A percentile compares a stretch with the other conserved stretches of the same genome.
Conservation (phyloP, 2,329 filamentous ascomycete genomes). For the Xylariales sp. region DNA sequence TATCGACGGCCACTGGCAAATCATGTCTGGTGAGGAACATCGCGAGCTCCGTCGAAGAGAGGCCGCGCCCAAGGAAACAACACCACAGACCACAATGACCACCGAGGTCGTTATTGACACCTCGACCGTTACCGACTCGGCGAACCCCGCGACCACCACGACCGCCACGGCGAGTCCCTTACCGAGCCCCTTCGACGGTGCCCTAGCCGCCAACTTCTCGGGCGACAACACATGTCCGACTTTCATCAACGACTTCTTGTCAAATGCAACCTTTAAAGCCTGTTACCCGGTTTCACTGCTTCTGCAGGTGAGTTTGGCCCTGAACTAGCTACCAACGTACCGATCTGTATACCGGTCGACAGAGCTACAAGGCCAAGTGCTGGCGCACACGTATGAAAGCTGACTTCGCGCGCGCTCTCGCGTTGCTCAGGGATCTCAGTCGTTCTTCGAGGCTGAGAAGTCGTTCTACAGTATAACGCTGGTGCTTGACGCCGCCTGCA, state of each 20-base stretch:
- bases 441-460: slow-evolving; percentile 83
- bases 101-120: slow-evolving; percentile 51
- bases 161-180: slow-evolving; percentile 56
- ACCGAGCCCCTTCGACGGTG: slow-evolving; percentile 75
- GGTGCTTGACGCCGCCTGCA: slow-evolving; percentile 83
- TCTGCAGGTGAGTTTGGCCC: slow-evolving; percentile 70
- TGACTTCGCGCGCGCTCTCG: slow-evolving; percentile 16
- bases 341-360: not conserved
- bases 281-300: slow-evolving; percentile 90
- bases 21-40: slow-evolving; percentile 52
- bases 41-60: slow-evolving; percentile 45
- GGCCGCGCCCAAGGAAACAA: slow-evolving; percentile 27
- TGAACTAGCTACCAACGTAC: not conserved
- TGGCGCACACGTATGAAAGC: slow-evolving; percentile 12
- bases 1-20: slow-evolving; percentile 52
- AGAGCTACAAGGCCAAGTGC: not conserved
- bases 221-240: slow-evolving; percentile 65
- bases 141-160: slow-evolving; percentile 45
- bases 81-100: slow-evolving; percentile 33
- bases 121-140: slow-evolving; percentile 45
- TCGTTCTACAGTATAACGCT: slow-evolving; percentile 78
- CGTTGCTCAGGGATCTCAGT: slow-evolving; percentile 74
- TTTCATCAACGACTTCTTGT: slow-evolving; percentile 77
- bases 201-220: slow-evolving; percentile 71
- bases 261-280: slow-evolving; percentile 72